phyloP scores from a whole-genome alignment of 2,329 filamentous ascomycete genomes.

The Fusarium algeriense region DNA sequence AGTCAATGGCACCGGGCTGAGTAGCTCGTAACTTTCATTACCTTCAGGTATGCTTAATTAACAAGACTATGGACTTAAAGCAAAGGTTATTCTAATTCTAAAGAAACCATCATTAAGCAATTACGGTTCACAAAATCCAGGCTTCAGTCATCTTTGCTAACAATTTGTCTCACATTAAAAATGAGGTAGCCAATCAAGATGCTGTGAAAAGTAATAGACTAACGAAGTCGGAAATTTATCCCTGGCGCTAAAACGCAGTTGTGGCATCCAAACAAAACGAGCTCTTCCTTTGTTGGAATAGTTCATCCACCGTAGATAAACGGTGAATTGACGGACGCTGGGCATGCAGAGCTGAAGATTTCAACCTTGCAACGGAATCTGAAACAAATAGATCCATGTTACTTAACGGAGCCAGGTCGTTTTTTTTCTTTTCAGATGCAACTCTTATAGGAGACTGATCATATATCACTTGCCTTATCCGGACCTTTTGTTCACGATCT shows the following conservation, averaged over 20 bases:
- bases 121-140: background rate
- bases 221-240: constrained; percentile 20
- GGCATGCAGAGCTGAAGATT: constrained; percentile 13
- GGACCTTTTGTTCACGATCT: background rate
- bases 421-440: background rate
- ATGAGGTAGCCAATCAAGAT: constrained; percentile 8
- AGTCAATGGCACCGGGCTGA: background rate
- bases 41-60: constrained; percentile 16
- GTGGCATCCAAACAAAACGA: constrained; percentile 29
- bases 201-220: constrained; percentile 2
- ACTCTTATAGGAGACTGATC: background rate
- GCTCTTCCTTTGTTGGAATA: constrained; percentile 33
- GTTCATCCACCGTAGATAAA: constrained; percentile 8
- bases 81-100: background rate
- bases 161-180: background rate
- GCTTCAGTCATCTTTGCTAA: background rate
- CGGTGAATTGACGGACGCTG: constrained; percentile 5
- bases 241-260: constrained; percentile 37
- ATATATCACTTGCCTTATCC: background rate
- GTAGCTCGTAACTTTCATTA: background rate
- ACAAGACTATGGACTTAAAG: background rate
- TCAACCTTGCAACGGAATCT: constrained; percentile 1
- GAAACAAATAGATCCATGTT: constrained; percentile 14
- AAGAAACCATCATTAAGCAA: background rate
- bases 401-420: background rate